Evolutionary conservation across 805 yeast genomes (phyloP).

Genomic region (Candida pini): DNA sequence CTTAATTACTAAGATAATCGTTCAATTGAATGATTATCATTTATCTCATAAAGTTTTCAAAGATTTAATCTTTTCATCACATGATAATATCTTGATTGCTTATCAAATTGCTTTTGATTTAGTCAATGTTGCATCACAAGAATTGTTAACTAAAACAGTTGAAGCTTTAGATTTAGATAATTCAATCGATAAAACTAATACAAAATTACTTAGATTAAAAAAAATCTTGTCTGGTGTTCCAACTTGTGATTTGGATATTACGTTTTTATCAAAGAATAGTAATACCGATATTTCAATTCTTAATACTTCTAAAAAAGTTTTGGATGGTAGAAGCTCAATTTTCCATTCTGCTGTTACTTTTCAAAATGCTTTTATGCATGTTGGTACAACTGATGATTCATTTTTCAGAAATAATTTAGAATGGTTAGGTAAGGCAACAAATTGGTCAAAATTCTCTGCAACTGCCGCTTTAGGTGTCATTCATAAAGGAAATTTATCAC

Average conservation of each 20-base stretch:
- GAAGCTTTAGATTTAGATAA: conserved; percentile 31
- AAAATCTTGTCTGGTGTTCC: conserved; percentile 86
- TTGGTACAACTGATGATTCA: conserved; percentile 93
- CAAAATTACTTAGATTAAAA: conserved; percentile 42
- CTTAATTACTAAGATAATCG: conserved; percentile 77
- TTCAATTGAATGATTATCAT: conserved; percentile 73
- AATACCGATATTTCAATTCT: conserved; percentile 80
- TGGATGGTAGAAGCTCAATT: conserved; percentile 90
- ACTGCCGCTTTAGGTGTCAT: conserved; percentile 98
- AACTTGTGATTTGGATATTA: conserved; percentile 85
- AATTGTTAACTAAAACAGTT: conserved; percentile 58
- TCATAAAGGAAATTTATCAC: conserved; percentile 89
- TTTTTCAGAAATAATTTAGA: conserved; percentile 87
- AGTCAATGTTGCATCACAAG: conserved; percentile 88
- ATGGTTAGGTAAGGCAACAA: conserved; percentile 96
- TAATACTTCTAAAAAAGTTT: conserved; percentile 69
- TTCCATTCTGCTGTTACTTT: conserved; percentile 96
- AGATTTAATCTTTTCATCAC: conserved; percentile 38
- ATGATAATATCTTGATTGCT: conserved; percentile 51
- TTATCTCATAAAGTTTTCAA: conserved; percentile 68
- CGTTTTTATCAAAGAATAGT: conserved; percentile 81
- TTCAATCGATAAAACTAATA: conserved; percentile 19
- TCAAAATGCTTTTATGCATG: conserved; percentile 89
- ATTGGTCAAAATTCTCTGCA: conserved; percentile 97
- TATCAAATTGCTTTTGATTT: conserved; percentile 94